A percentile compares a stretch with the other conserved stretches of the same genome.
phyloP scores from a whole-genome alignment of 371 early-diverging fungal species.

The Mortierella sp. region DNA sequence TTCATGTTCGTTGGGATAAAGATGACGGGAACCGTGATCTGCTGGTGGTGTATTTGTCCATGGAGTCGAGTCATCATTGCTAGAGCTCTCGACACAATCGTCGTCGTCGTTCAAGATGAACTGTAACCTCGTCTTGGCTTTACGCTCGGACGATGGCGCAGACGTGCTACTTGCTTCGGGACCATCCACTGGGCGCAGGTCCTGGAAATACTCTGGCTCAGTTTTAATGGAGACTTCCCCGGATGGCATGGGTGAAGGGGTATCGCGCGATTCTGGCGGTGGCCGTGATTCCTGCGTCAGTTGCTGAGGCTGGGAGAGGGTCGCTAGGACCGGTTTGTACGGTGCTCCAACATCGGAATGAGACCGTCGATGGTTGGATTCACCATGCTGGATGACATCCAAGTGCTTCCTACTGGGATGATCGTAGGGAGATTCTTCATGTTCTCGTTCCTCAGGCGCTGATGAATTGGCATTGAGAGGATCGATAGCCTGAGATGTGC shows the following conservation, averaged over 20 bases:
- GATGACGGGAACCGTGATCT: constrained; percentile 6
- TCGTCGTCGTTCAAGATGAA: constrained; percentile 48
- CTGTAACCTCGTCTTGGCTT: constrained; percentile 40
- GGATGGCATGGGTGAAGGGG: constrained; percentile 1
- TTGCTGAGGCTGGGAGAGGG: constrained; percentile 19
- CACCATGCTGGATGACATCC: constrained; percentile 30
- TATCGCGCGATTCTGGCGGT: background rate
- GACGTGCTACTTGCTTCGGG: constrained; percentile 7
- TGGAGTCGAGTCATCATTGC: constrained; percentile 7
- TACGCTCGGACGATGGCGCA: constrained; percentile 9
- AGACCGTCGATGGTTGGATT: constrained; percentile 31
- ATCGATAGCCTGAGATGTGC: constrained; percentile 3
- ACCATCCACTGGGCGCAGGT: background rate
- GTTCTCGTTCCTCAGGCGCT: constrained; percentile 3
- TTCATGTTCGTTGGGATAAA: constrained; percentile 11
- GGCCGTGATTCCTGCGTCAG: background rate
- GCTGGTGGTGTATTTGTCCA: constrained; percentile 1
- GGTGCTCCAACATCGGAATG: constrained; percentile 33
- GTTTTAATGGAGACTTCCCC: background rate
- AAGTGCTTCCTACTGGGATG: constrained; percentile 32
- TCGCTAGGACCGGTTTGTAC: constrained; percentile 14
- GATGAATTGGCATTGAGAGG: constrained; percentile 1
- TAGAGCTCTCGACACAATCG: constrained; percentile 16
- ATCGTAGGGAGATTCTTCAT: constrained; percentile 14
- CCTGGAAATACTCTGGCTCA: constrained; percentile 12